Evolutionary conservation across 345 rosid species (phyloP).

Genomic region (Acer yangbiense): DNA sequence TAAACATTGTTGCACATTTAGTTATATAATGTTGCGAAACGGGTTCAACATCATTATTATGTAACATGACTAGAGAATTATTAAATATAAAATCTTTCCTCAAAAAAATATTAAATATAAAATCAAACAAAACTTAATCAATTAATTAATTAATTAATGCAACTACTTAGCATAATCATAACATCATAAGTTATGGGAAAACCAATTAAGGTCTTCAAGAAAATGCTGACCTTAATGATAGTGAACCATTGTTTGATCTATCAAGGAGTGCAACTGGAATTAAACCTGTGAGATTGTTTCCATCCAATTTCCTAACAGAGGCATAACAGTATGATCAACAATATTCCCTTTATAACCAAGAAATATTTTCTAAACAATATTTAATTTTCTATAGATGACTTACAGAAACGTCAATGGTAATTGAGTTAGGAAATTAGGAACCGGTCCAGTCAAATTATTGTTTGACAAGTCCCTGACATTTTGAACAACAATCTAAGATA

Average conservation of each 20-base stretch:
- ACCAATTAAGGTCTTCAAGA: not conserved
- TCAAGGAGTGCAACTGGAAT: constrained; percentile 23
- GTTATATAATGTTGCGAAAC: too few relatives aligned
- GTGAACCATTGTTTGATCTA: constrained; percentile 24
- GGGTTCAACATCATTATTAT: too few relatives aligned
- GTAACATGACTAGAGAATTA: too few relatives aligned
- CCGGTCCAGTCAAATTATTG: constrained; percentile 26
- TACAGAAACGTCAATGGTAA: constrained; percentile 27
- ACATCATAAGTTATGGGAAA: too few relatives aligned
- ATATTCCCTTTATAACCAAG: not conserved
- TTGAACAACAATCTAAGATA: not conserved
- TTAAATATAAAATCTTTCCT: not conserved
- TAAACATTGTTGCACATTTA: too few relatives aligned
- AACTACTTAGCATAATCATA: not conserved
- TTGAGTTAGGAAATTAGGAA: constrained; percentile 27
- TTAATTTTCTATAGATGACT: constrained; percentile 8
- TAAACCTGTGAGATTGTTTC: constrained; percentile 27
- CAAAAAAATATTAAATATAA: too few relatives aligned
- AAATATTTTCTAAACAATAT: not conserved
- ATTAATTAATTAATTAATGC: not conserved
- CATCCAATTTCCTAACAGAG: constrained; percentile 24
- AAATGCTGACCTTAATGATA: constrained; percentile 20
- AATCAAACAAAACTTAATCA: not conserved
- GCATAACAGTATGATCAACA: not conserved
- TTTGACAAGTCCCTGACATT: constrained; percentile 32